Base-by-base conservation (phyloP, 257 asterid genomes). In the Solanum tarijense region DNA sequence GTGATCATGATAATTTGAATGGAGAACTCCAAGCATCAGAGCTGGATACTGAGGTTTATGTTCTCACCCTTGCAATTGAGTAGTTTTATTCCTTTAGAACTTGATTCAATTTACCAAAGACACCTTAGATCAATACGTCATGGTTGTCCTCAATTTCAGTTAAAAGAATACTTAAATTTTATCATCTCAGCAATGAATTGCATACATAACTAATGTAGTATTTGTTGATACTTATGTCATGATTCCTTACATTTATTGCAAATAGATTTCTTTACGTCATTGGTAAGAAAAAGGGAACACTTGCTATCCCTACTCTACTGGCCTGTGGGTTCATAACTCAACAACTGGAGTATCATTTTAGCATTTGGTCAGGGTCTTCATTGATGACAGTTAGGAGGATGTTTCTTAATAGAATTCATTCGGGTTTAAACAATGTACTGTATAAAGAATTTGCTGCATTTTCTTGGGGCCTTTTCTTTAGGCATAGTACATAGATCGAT, bases 11-110 rank as follows among this genome's bases (percentile, higher is more conserved):
- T 90, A 75, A 93, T 78, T 90, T 94, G 88, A 95, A 87, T 79
- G 96, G 93, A 87, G 87, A 86, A 92, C 95, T 97, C 72, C 95
- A 94, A 93, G 94, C 93, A 85, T 92, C 96, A 82, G 87, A 94
- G 88, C 90, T 91, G 25, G 96, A 97, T 88, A 68, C 91, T 2
- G 95, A 97, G 98, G 99, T 95, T 88, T 52, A 86, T 71, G 34
- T 41, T 78, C 71, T 8, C 34, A 16, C 38, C 71, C 87, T 32
- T 85, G 55, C 43, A 31, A 35, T 34, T 84, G 55, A 29, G 29
- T 35, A 1, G 69, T 81, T 29, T 48, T 43, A 81, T 48, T 48
- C 43, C 7, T 29, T 79, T 29, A 1, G 69, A 48, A 48, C 20
- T 48, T 81, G 11, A 29, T 48, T 81, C 62, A 43, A 43, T 81